Base-by-base conservation (phyloP, 192 early-diverging fungal genomes). In the Spizellomyces punctatus region DNA sequence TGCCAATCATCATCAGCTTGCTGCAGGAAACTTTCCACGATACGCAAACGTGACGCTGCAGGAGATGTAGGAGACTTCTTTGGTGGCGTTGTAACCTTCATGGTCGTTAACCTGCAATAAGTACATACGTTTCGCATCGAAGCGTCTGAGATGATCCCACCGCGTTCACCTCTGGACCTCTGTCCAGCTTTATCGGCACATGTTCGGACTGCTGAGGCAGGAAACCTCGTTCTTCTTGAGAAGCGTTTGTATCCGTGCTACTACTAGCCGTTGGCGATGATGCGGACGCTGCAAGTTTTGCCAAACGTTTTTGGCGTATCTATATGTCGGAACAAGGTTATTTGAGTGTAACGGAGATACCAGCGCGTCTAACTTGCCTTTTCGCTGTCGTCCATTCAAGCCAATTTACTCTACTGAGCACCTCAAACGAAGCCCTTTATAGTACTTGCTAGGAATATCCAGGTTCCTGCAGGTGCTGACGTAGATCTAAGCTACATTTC, bases 1-100 rank as follows among this genome's bases (percentile, higher is more conserved):
- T 93, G 91, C 95, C 95, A 98, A 16, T 88, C 86, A 27, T 86
- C 87, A 66, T 89, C 82, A 5, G 70, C 48, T 22, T 69, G 70
- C 21, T 50, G 66, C 54, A 74, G 1, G 63, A 79, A 82, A 9
- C 58, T 49, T 22, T 63, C n/a, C 14, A 75, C 63, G 8, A 58
- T 36, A 21, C 71, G 43, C 2, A 22, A 10, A 45, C 14, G 19
- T 6, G 61, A 50, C 16, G 62, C 63, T 12, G 65, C 65, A 17
- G 63, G 63, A n/a, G 64, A 44, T 62, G 41, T 62, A 1, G 62
- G 64, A 8, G 64, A 46, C 21, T 67, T 74, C 17, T 52, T 54
- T 7, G 27, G 27, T 36, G 27, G 27, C 27, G 27, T 36, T 36
- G 27, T 2, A 36, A 36, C 27, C 16, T 19, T n/a, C 16, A 55